Evolutionary conservation across 805 yeast genomes (phyloP), one percentile per base, ranked within the genome.

Genomic region (Zygosaccharomyces rouxii): DNA sequence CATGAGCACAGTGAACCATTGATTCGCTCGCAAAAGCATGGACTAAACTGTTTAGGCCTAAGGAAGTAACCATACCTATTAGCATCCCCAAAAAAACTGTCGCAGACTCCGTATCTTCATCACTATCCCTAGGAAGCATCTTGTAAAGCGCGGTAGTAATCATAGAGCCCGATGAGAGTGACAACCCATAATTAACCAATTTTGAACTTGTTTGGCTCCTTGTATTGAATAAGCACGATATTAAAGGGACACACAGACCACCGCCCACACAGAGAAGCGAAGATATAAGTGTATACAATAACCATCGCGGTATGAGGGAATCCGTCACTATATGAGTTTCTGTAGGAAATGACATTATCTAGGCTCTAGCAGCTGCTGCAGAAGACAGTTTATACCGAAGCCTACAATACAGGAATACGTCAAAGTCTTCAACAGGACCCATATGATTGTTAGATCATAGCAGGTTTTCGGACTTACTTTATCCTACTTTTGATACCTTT

Each of bases 1-100:
- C 71, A 58, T 89, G 96, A 13, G 80, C 84, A 67, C 97, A 89
- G 62, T 89, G 97, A 0, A 90, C 86, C 29, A 90, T 78, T 28
- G 90, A 82, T 62, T 87, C 87, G 44, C 92, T 80, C 0, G 97
- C 87, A 45, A 82, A 66, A 30, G 79, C 64, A 65, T 90, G 97
- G 4, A 94, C 79, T 1, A 84, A 31, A 23, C 71, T 63, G 64
- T 89, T 90, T 47, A 92, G 68, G 1, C 67, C 51, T 0, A 80
- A 64, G 60, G 96, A 87, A 1, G 79, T 53, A 1, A 70, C 39
- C 2, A 85, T 77, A 2, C 99, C 98, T 1, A 69, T 58, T 3
- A 79, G 7, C 25, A 60, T 56, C 3, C 70, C 71, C 54, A 77
- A 76, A 7, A 78, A 71, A 0, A 72, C 67, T 37, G 79, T 70